These are phyloP conservation scores for Plantago ovata DNA, from an alignment of 257 asterid species.

Conservation along the genomic window DNA sequence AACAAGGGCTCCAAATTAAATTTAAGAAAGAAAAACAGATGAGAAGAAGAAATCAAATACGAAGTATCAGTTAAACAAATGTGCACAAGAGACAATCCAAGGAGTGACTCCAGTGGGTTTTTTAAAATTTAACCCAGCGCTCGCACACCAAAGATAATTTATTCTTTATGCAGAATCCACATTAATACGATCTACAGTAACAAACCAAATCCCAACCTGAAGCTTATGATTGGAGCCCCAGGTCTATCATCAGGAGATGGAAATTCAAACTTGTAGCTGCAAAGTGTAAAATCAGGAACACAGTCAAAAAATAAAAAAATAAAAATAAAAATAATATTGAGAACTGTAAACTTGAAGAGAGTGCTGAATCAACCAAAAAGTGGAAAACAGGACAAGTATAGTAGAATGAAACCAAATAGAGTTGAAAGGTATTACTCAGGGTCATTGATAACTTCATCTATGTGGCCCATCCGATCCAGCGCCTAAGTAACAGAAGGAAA, in stretches of 20 bases:
- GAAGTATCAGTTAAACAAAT: background rate
- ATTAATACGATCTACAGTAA: conserved; percentile 7
- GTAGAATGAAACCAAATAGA: conserved; percentile 3
- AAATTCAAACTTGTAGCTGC: conserved; percentile 96
- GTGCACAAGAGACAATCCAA: conserved; percentile 4
- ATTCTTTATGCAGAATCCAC: conserved; percentile 12
- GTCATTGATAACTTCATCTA: conserved; percentile 86
- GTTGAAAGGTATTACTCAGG: conserved; percentile 67
- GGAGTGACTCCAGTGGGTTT: too few relatives aligned
- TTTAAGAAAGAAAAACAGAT: background rate
- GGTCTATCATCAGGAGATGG: conserved; percentile 99
- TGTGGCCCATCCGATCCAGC: conserved; percentile 82
- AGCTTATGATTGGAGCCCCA: conserved; percentile 95
- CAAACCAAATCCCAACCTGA: conserved; percentile 58
- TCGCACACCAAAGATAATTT: background rate
- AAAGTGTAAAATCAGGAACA: conserved; percentile 20
- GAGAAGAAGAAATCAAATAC: conserved; percentile 1
- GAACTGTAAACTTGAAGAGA: conserved; percentile 9
- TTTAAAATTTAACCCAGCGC: too few relatives aligned
- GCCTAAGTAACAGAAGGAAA: conserved; percentile 51
- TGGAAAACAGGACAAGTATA: conserved; percentile 5
- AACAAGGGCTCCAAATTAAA: conserved; percentile 3
- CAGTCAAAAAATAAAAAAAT: background rate
- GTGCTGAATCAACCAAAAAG: conserved; percentile 17
- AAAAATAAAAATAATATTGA: conserved; percentile 3